phyloP scores from a whole-genome alignment of 2,329 filamentous ascomycete species.

The Arachnopeziza araneosa region DNA sequence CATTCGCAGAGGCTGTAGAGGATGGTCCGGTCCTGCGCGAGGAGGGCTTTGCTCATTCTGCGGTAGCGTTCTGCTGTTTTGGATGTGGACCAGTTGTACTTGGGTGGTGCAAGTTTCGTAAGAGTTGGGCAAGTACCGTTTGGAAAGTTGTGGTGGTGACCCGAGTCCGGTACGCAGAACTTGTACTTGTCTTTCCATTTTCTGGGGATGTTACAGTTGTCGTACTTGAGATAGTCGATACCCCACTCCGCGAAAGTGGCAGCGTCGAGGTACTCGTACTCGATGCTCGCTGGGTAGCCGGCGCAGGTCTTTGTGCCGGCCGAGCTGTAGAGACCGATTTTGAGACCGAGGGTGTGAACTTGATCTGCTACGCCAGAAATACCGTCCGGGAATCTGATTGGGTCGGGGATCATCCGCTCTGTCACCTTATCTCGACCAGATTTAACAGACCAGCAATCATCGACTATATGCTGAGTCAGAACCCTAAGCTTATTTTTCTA shows the following conservation, averaged over 20 bases:
- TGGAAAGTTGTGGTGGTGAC: constrained; percentile 20
- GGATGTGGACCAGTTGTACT: constrained; percentile 45
- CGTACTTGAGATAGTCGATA: constrained; percentile 55
- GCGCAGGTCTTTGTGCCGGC: constrained; percentile 35
- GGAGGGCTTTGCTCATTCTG: constrained; percentile 47
- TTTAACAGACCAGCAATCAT: constrained; percentile 56
- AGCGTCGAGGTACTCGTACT: constrained; percentile 53
- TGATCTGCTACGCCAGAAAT: constrained; percentile 48
- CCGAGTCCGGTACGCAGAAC: constrained; percentile 35
- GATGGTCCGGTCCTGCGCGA: constrained; percentile 40
- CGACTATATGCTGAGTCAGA: constrained; percentile 30
- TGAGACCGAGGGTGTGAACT: constrained; percentile 52
- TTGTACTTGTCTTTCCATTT: constrained; percentile 36
- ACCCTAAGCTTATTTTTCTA: neutral
- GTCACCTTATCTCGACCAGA: constrained; percentile 37
- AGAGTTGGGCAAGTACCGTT: constrained; percentile 38
- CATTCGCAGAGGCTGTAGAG: constrained; percentile 49
- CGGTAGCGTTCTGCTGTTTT: constrained; percentile 40
- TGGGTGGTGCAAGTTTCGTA: constrained; percentile 34
- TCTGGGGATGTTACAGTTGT: constrained; percentile 45
- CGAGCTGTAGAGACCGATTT: constrained; percentile 54
- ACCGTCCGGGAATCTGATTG: constrained; percentile 50
- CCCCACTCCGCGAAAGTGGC: constrained; percentile 52
- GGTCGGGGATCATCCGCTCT: constrained; percentile 41
- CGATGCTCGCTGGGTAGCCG: constrained; percentile 43